Percentiles rank a stretch among this genome's conserved stretches.
Evolutionary conservation across 305 asterid genomes (phyloP).

Genomic region (Plantago coronopus): DNA sequence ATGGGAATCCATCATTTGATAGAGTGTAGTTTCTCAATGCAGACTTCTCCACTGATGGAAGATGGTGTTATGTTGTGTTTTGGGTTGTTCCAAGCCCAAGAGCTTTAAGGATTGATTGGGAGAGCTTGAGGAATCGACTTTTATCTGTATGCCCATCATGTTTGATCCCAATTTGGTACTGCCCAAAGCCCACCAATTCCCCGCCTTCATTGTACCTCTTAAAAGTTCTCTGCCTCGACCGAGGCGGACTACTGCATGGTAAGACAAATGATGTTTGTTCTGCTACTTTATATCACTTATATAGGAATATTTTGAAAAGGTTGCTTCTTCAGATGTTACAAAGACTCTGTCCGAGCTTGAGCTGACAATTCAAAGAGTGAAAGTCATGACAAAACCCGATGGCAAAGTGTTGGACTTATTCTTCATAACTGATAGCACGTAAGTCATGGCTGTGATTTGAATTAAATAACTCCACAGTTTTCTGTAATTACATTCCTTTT

Average conservation of each 20-base stretch:
- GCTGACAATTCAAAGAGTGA: slow-evolving; percentile 61
- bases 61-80: slow-evolving; percentile 73
- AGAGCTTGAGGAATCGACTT: slow-evolving; percentile 52
- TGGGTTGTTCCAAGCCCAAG: slow-evolving; percentile 54
- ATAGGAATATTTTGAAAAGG: not conserved
- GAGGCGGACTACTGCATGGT: slow-evolving; percentile 74
- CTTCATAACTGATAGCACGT: slow-evolving; percentile 66
- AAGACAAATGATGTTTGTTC: slow-evolving; percentile 5
- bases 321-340: slow-evolving; percentile 45
- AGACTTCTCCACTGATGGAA: slow-evolving; percentile 74
- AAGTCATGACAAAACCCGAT: slow-evolving; percentile 64
- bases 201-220: slow-evolving; percentile 44
- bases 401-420: slow-evolving; percentile 72
- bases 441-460: slow-evolving; percentile 10
- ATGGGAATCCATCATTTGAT: not conserved
- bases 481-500: not conserved
- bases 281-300: not conserved
- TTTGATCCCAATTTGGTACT: slow-evolving; percentile 55
- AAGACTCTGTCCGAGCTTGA: slow-evolving; percentile 62
- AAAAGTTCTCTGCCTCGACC: slow-evolving; percentile 59
- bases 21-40: slow-evolving; percentile 2
- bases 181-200: slow-evolving; percentile 26
- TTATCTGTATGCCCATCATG: slow-evolving; percentile 64
- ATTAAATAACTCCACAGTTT: no score
- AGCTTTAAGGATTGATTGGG: slow-evolving; percentile 42